Percentiles rank a stretch among this genome's conserved stretches.
phyloP scores from a whole-genome alignment of 2,329 filamentous ascomycete genomes.

The Tolypocladium album region DNA sequence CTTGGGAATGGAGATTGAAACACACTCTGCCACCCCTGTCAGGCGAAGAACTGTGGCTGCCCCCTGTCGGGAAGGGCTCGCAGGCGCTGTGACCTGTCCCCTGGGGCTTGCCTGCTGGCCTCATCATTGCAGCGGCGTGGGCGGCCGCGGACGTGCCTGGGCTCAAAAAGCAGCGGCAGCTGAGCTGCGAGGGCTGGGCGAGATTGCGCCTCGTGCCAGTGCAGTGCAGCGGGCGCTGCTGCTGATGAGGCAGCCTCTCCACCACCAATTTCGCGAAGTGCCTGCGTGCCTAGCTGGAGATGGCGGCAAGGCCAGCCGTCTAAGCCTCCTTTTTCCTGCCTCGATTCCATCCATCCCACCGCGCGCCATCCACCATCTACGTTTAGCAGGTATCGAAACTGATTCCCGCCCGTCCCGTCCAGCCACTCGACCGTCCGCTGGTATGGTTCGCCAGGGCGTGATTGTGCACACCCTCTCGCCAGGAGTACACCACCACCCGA shows the following conservation, averaged over 20 bases:
- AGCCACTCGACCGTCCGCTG: not conserved
- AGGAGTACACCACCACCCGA: not conserved
- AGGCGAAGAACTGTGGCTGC: not conserved
- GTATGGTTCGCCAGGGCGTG: not conserved
- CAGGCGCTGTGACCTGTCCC: not conserved
- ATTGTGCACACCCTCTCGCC: not conserved
- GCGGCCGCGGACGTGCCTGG: not conserved
- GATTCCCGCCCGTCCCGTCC: not conserved
- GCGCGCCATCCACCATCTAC: not conserved
- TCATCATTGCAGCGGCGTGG: not conserved
- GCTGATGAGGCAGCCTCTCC: not conserved
- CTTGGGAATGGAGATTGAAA: conserved; percentile 10
- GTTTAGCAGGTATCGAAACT: not conserved
- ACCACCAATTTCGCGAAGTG: not conserved
- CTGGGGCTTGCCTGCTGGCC: not conserved
- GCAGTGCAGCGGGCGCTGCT: not conserved
- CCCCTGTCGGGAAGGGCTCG: not conserved
- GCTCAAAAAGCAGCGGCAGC: not conserved
- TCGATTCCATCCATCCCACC: not conserved
- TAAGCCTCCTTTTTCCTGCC: not conserved
- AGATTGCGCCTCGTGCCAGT: not conserved
- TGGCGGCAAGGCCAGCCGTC: not conserved
- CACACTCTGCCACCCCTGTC: conserved; percentile 3
- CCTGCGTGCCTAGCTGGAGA: not conserved
- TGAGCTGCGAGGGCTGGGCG: not conserved